These are phyloP conservation scores for Podospora anserina DNA, from an alignment of 495 filamentous ascomycete genomes.

Conservation along the genomic window DNA sequence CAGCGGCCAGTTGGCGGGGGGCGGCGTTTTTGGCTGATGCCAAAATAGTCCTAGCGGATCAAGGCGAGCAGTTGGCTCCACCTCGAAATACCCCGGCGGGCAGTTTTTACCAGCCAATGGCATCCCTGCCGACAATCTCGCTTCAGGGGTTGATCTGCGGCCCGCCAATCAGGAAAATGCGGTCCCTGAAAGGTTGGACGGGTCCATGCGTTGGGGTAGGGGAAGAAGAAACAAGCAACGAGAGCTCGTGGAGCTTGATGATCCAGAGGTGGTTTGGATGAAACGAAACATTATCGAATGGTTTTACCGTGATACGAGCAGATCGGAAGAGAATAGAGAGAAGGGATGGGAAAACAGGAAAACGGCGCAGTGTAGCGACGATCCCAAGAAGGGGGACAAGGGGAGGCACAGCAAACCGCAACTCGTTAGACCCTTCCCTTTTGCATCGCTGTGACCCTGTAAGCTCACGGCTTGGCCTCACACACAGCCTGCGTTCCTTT, in stretches of 20 bases:
- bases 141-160: conserved; percentile 16
- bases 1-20: not conserved
- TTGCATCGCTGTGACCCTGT: not conserved
- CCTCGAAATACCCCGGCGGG: conserved; percentile 1
- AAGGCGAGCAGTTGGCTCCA: not conserved
- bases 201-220: conserved; percentile 1
- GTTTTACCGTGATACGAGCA: not conserved
- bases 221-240: not conserved
- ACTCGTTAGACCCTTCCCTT: not conserved
- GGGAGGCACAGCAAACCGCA: not conserved
- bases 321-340: not conserved
- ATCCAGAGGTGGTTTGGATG: not conserved
- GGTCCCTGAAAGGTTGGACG: conserved; percentile 24
- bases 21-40: not conserved
- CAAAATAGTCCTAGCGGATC: conserved; percentile 3
- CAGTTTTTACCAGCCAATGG: conserved; percentile 20
- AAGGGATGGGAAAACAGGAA: not conserved
- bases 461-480: not conserved
- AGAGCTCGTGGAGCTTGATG: not conserved
- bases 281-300: no score
- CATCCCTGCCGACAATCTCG: conserved; percentile 28
- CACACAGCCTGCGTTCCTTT: conserved; percentile 11
- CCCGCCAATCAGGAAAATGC: conserved; percentile 22
- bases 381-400: not conserved
- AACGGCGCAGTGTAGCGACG: not conserved